Evolutionary conservation across 148 eudicot genomes (phyloP).

Genomic region (Heliosperma pusillum): DNA sequence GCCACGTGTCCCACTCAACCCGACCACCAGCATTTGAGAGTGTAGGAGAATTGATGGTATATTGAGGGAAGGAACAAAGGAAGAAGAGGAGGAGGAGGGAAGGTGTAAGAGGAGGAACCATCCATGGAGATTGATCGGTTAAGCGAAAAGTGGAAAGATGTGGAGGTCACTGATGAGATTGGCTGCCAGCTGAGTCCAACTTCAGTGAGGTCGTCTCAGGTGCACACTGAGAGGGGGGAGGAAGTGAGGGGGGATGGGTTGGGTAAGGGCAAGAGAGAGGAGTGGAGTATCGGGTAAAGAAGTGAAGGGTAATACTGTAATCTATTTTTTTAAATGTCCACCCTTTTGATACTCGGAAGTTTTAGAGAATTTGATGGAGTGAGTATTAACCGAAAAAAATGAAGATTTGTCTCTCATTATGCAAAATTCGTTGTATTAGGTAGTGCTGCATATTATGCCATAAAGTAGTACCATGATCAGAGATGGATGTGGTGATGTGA

Average conservation of each 20-base stretch:
- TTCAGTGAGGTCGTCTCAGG: too few species aligned
- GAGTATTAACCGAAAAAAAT: too few species aligned
- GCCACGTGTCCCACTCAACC: neutral
- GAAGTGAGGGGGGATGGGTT: neutral
- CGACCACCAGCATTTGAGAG: neutral
- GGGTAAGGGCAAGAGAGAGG: neutral
- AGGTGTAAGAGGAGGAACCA: neutral
- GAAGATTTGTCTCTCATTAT: neutral
- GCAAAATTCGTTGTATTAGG: too few species aligned
- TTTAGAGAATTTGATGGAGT: neutral
- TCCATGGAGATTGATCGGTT: too few species aligned
- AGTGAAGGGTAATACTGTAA: neutral
- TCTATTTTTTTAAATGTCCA: neutral
- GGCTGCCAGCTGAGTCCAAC: too few species aligned
- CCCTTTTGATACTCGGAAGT: too few species aligned
- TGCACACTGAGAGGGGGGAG: neutral
- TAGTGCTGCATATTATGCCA: too few species aligned
- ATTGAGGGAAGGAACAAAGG: too few species aligned
- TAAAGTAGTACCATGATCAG: neutral
- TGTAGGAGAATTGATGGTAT: too few species aligned
- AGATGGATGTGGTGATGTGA: neutral
- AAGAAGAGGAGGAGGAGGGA: neutral
- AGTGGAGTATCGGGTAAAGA: neutral
- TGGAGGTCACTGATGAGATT: too few species aligned
- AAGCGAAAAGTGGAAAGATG: neutral